Conservation (phyloP, 306 rosid species). For the Adenanthera pavonina region DNA sequence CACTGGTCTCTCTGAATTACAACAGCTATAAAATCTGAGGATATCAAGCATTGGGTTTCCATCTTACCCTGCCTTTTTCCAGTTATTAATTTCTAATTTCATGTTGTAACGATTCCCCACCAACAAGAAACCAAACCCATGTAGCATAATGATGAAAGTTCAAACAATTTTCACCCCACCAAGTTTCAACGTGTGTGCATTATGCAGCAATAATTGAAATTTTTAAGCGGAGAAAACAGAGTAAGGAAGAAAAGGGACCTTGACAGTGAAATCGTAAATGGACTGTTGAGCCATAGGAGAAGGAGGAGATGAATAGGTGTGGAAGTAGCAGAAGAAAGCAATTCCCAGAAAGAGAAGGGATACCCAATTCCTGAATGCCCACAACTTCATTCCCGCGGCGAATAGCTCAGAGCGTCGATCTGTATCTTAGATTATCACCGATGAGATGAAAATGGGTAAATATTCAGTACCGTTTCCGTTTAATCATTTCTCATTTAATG, state of each 20-base stretch:
- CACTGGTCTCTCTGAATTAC: neutral
- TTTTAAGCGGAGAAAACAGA: neutral
- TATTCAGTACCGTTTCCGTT: neutral
- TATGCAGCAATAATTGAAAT: neutral
- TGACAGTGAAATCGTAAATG: slow-evolving; percentile 79
- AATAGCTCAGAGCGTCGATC: neutral
- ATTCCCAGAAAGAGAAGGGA: slow-evolving; percentile 52
- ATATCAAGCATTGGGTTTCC: neutral
- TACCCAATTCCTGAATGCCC: slow-evolving; percentile 49
- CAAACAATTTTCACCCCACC: neutral
- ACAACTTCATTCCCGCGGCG: slow-evolving; percentile 7
- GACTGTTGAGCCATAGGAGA: slow-evolving; percentile 63
- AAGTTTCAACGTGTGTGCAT: neutral
- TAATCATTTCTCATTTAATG: neutral
- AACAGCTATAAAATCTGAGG: neutral
- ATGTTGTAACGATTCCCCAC: slow-evolving; percentile 8
- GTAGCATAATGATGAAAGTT: neutral
- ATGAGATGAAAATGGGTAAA: neutral
- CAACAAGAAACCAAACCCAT: neutral
- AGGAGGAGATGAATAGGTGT: slow-evolving; percentile 32
- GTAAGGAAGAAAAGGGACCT: slow-evolving; percentile 42
- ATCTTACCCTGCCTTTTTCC: neutral
- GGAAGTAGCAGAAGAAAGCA: slow-evolving; percentile 48
- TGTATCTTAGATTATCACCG: neutral
- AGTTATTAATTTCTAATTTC: neutral